Evolutionary conservation across 345 rosid genomes (phyloP).

Genomic region (Hypericum androsaemum): DNA sequence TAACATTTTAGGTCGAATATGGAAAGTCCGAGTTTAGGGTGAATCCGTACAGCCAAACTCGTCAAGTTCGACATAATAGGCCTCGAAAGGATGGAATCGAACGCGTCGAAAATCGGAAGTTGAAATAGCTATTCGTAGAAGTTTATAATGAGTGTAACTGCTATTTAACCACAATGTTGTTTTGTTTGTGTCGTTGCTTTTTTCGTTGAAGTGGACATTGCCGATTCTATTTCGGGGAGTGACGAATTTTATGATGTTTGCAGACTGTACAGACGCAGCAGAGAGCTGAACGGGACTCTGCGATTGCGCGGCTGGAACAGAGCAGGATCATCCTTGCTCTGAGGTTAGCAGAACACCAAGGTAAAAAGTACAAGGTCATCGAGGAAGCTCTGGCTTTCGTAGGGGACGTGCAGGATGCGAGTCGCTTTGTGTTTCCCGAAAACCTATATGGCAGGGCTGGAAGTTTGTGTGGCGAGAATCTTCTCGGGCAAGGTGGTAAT

Average conservation of each 20-base stretch:
- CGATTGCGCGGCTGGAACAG: slow-evolving; percentile 82
- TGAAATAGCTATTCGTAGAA: too few species aligned
- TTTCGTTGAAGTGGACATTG: too few species aligned
- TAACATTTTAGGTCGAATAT: too few species aligned
- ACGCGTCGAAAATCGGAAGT: too few species aligned
- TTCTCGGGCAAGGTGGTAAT: slow-evolving; percentile 17
- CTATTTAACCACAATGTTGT: too few species aligned
- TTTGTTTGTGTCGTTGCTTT: too few species aligned
- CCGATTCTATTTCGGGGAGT: too few species aligned
- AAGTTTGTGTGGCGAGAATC: slow-evolving; percentile 29
- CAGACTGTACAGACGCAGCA: slow-evolving; percentile 82
- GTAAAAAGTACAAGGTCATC: slow-evolving; percentile 70
- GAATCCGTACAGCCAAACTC: too few species aligned
- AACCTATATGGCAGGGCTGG: slow-evolving; percentile 33
- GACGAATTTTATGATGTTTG: slow-evolving; percentile 6
- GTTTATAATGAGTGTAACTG: too few species aligned
- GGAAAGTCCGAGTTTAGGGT: too few species aligned
- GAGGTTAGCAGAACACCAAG: slow-evolving; percentile 79
- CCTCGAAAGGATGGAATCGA: too few species aligned
- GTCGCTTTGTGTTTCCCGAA: slow-evolving; percentile 47
- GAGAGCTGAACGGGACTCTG: slow-evolving; percentile 86
- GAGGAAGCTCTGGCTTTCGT: slow-evolving; percentile 85
- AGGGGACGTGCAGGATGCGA: slow-evolving; percentile 48
- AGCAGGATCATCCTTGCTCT: slow-evolving; percentile 80
- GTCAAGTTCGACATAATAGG: too few species aligned